phyloP scores from a whole-genome alignment of 495 filamentous ascomycete species.

The Penicillium samsonianum region DNA sequence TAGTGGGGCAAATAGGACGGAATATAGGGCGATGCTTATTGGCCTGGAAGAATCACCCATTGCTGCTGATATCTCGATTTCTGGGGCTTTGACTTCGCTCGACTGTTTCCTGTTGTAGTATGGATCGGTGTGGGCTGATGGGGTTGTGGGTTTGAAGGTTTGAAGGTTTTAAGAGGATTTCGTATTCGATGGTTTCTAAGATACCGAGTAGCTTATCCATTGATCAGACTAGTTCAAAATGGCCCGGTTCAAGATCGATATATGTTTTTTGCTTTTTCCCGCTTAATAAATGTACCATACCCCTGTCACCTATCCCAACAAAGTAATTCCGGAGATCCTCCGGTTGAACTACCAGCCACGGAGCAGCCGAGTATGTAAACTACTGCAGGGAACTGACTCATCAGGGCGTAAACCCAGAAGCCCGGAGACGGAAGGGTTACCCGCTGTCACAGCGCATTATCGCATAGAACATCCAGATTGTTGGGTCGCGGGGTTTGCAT shows the following conservation, averaged over 20 bases:
- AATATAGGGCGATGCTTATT: not conserved
- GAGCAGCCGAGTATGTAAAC: not conserved
- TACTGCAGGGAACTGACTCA: not conserved
- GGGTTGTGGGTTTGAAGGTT: not conserved
- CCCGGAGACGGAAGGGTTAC: constrained; percentile 2
- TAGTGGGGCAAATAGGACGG: not conserved
- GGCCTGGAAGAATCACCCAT: not conserved
- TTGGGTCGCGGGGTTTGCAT: constrained; percentile 2
- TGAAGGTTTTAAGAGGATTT: not conserved
- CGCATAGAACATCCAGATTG: not conserved
- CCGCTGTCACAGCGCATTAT: constrained; percentile 5
- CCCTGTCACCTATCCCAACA: not conserved
- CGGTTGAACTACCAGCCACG: not conserved
- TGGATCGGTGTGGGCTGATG: not conserved
- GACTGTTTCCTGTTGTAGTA: too few species aligned
- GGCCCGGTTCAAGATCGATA: not conserved
- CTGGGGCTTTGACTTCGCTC: not conserved
- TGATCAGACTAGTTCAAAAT: not conserved
- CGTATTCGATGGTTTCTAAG: not conserved
- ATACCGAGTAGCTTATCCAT: not conserved
- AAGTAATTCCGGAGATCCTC: not conserved
- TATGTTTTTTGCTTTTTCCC: not conserved
- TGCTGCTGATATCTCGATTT: not conserved
- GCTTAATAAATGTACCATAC: not conserved
- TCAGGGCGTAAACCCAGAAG: not conserved